A percentile compares a stretch with the other conserved stretches of the same genome.
These are phyloP conservation scores for Serendipita sp. DNA, from an alignment of 768 basidiomycete genomes.

Conservation along the genomic window DNA sequence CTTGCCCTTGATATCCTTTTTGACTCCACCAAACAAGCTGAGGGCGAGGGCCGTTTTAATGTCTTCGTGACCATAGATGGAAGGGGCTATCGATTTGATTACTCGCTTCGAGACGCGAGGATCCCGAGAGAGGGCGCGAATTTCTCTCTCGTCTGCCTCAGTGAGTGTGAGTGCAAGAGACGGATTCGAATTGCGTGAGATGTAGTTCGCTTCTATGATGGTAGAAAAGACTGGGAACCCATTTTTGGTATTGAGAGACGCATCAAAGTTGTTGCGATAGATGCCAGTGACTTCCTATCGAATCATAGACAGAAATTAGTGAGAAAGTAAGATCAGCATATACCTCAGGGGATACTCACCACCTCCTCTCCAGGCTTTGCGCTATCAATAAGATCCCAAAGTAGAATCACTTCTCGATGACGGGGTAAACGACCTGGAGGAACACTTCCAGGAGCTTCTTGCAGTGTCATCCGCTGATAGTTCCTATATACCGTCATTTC, in stretches of 20 bases:
- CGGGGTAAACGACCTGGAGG: constrained; percentile 93
- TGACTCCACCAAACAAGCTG: constrained; percentile 83
- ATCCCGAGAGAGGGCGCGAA: constrained; percentile 72
- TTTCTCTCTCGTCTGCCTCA: constrained; percentile 90
- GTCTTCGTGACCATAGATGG: constrained; percentile 97
- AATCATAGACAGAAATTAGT: constrained; percentile 24
- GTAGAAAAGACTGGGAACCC: constrained; percentile 99
- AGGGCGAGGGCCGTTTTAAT: constrained; percentile 96
- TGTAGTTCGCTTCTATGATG: constrained; percentile 92
- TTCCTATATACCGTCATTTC: constrained; percentile 99
- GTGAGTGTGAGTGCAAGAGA: constrained; percentile 97
- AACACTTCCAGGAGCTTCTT: constrained; percentile 94
- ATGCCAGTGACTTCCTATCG: constrained; percentile 76
- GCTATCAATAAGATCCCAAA: constrained; percentile 96
- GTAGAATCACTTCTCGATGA: constrained; percentile 87
- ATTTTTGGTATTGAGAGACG: constrained; percentile 93
- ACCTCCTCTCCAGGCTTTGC: constrained; percentile 99
- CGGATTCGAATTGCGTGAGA: constrained; percentile 98
- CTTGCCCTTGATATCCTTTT: constrained; percentile 95
- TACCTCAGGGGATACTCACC: constrained; percentile 28
- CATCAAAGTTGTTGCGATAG: constrained; percentile 98
- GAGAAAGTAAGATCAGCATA: constrained; percentile 12
- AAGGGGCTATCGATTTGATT: constrained; percentile 96
- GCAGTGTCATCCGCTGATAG: constrained; percentile 96
- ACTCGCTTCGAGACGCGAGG: constrained; percentile 94